Evolutionary conservation across 441 rosid genomes (phyloP), one percentile per base, ranked within the genome.

Genomic region (Populus hybrid): DNA sequence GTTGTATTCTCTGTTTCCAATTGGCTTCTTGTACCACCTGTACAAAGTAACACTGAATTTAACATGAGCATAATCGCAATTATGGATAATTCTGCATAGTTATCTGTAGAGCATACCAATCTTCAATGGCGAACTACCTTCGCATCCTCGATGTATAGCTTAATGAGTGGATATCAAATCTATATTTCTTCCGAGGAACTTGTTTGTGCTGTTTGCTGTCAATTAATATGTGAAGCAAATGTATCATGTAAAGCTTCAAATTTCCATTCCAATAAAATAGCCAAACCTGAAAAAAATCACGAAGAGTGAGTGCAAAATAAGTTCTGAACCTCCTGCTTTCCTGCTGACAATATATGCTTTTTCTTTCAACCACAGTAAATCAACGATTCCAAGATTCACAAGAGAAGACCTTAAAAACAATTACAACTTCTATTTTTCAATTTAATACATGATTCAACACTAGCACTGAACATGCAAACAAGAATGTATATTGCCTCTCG

Each of bases 11-110:
- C 91, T 83, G 79, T 79, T 91, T 80, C 83, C 74, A 40, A 90
- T 86, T 59, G 98, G 95, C 81, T 91, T 88, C 87, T 91, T 94
- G 87, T 94, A 91, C 97, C 95, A 92, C 94, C 97, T 91, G 40
- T 70, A 72, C 65, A 65, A 73, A 73, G 34, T 78, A 68, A 73
- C 6, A 59, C 74, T 42, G 46, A 70, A 46, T 24, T 46, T 71
- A 59, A 35, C 38, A 69, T 9, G 40, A 72, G 70, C 75, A 73
- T 34, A 50, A 50, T 16, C 59, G 7, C 19, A 5, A 50, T 5
- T 18, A 50, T 16, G n/a, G 59, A 50, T 5, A 50, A 50, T 50
- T 16, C 59, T 16, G n/a, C 59, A 16, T 1, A 50, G 59, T 2
- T 16, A 16, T 16, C 59, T 50, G 59, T 16, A 64, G 68, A 12